These are phyloP conservation scores for Pyrrhoderma lamaoense DNA, from an alignment of 1,284 basidiomycete species.

Conservation along the genomic window DNA sequence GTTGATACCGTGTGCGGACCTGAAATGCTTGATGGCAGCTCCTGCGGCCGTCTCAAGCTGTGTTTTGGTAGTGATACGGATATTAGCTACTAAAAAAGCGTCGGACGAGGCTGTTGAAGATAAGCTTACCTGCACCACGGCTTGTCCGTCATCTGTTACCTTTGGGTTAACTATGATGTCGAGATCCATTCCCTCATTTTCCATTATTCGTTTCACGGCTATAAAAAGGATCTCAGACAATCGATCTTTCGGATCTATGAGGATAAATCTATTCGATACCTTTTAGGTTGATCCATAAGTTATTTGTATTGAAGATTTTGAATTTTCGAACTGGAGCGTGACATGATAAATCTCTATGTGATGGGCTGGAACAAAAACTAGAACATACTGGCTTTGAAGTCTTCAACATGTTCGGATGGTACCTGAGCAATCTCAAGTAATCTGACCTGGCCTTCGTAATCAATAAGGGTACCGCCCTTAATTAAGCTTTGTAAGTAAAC, in stretches of 20 bases:
- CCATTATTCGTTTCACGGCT: slow-evolving; percentile 29
- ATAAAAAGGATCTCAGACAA: background rate
- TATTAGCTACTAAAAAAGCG: background rate
- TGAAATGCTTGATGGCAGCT: slow-evolving; percentile 97
- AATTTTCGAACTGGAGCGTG: slow-evolving; percentile 63
- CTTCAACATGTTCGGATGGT: slow-evolving; percentile 94
- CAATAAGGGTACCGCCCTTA: slow-evolving; percentile 93
- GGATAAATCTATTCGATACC: slow-evolving; percentile 33
- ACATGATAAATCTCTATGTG: slow-evolving; percentile 2
- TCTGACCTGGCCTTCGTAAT: slow-evolving; percentile 92
- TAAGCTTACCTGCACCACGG: slow-evolving; percentile 45
- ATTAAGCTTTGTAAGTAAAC: slow-evolving; percentile 2
- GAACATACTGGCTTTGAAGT: slow-evolving; percentile 80
- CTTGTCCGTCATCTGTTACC: slow-evolving; percentile 81
- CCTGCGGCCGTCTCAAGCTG: slow-evolving; percentile 97
- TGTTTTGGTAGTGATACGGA: slow-evolving; percentile 22
- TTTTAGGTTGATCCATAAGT: slow-evolving; percentile 92
- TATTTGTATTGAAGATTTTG: slow-evolving; percentile 98
- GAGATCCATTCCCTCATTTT: slow-evolving; percentile 84
- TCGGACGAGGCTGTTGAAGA: background rate
- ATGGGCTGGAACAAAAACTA: slow-evolving; percentile 7
- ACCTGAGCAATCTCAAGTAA: slow-evolving; percentile 99
- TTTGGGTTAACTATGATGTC: slow-evolving; percentile 96
- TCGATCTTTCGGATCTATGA: no score
- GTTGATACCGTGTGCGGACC: slow-evolving; percentile 93